phyloP scores from a whole-genome alignment of 768 basidiomycete genomes.

The Pleurotus salmoneostramineus region DNA sequence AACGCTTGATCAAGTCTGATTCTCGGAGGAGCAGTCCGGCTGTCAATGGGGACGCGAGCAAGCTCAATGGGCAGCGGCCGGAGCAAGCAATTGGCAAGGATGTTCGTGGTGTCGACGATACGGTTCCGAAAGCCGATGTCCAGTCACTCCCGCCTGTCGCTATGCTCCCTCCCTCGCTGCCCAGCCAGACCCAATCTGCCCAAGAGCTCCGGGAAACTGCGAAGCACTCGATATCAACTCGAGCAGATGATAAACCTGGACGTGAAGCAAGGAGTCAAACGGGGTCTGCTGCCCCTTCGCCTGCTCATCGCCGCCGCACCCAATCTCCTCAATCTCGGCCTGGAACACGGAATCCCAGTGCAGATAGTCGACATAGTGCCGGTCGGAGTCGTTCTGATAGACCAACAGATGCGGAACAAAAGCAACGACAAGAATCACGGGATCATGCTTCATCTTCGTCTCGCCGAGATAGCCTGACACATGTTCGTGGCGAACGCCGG shows the following conservation, averaged over 20 bases:
- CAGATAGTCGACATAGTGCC: conserved; percentile 70
- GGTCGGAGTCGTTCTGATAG: conserved; percentile 57
- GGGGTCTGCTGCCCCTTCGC: conserved; percentile 53
- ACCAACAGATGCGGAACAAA: conserved; percentile 45
- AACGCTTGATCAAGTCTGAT: neutral
- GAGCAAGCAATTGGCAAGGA: neutral
- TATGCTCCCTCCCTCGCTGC: conserved; percentile 78
- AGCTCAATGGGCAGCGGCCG: neutral
- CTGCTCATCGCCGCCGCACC: conserved; percentile 61
- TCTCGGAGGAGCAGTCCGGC: neutral
- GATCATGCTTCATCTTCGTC: conserved; percentile 32
- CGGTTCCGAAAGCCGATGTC: conserved; percentile 28
- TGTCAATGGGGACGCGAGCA: neutral
- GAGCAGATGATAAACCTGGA: conserved; percentile 33
- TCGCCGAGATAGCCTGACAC: conserved; percentile 51
- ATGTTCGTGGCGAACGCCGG: conserved; percentile 45
- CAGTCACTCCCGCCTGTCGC: conserved; percentile 21
- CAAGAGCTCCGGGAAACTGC: conserved; percentile 81
- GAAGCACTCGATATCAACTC: conserved; percentile 55
- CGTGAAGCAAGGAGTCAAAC: conserved; percentile 41
- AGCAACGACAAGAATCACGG: conserved; percentile 41
- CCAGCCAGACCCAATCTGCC: conserved; percentile 75
- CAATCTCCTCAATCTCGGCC: conserved; percentile 63
- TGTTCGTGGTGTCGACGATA: conserved; percentile 34
- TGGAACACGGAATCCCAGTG: conserved; percentile 66